A percentile compares a stretch with the other conserved stretches of the same genome.
These are phyloP conservation scores for Gonapodya prolifera DNA, from an alignment of 192 early-diverging fungal genomes.

Conservation along the genomic window DNA sequence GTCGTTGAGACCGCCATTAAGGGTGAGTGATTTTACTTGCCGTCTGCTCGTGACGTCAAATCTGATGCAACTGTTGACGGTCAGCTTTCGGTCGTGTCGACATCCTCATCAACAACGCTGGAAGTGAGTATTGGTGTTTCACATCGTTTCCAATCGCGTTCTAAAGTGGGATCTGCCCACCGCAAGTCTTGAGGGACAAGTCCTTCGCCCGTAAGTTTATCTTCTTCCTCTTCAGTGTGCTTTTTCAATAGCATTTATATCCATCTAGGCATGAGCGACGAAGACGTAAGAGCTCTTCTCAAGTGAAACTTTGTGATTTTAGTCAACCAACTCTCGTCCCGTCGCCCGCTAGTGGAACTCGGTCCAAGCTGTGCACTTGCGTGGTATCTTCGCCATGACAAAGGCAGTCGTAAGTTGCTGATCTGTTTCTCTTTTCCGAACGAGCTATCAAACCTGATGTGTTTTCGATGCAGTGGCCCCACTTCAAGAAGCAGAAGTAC, in stretches of 20 bases:
- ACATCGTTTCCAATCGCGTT: too few relatives aligned
- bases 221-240: conserved; percentile 81
- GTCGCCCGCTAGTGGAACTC: conserved; percentile 70
- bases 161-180: too few relatives aligned
- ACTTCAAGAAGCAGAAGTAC: conserved; percentile 11
- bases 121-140: conserved; percentile 42
- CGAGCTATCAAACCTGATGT: too few relatives aligned
- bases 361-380: conserved; percentile 79
- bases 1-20: conserved; percentile 94
- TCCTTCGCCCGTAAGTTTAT: conserved; percentile 6
- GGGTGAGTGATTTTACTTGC: too few relatives aligned
- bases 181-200: conserved; percentile 9
- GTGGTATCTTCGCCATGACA: conserved; percentile 66
- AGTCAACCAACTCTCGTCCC: not conserved
- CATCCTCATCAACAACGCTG: conserved; percentile 9
- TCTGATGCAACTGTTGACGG: too few relatives aligned
- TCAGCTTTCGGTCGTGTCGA: conserved; percentile 10
- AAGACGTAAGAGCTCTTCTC: not conserved
- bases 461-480: conserved; percentile 5
- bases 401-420: conserved; percentile 4
- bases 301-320: not conserved
- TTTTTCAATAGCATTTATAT: conserved; percentile 47
- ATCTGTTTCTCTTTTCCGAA: too few relatives aligned
- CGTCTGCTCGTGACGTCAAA: too few relatives aligned
- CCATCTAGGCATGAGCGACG: conserved; percentile 8